Base-by-base conservation (phyloP, 805 yeast genomes). In the Candida sanyiensis region DNA sequence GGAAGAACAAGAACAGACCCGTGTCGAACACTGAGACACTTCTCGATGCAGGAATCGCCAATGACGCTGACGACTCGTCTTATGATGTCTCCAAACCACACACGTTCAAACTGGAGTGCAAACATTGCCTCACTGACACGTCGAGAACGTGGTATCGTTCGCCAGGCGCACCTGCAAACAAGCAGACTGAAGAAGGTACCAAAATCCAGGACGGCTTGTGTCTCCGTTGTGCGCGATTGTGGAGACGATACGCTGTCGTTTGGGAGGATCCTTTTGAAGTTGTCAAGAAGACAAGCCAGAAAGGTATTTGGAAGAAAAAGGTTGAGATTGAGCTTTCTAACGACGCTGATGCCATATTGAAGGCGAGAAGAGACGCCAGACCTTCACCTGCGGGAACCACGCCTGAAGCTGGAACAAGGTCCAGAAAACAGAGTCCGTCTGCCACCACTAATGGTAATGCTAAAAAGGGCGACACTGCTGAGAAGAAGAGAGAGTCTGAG, bases 221-320 rank as follows among this genome's bases (percentile, higher is more conserved):
- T 58, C 62, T 72, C 21, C 67, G 97, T 38, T 90, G 98, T 64
- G 96, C 96, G 0, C 70, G 83, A 42, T 55, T 93, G 21, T 90
- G 97, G 97, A 71, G 96, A 57, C 65, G 94, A 28, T 90, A 90
- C 58, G 96, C 88, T 0, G 79, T 85, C 0, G 69, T 67, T 8
- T 93, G 97, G 97, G 86, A 80, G 47, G 77, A 76, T 24, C 96
- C 96, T 0, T 49, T 61, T 18, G 87, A 80, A 38, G 77, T 85
- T 0, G 59, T 77, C 30, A 74, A 69, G 54, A 75, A 73, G 42
- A 40, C 49, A 2, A 57, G 50, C 13, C 64, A 61, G 42, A 57
- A 62, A 39, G 61, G 76, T 11, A 71, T 73, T 16, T 75, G 80
- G 80, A 75, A 70, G 47, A 71, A 72, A 46, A 71, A 69, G 40